Conservation (phyloP, 805 yeast species). For the Peterozyma toletana region DNA sequence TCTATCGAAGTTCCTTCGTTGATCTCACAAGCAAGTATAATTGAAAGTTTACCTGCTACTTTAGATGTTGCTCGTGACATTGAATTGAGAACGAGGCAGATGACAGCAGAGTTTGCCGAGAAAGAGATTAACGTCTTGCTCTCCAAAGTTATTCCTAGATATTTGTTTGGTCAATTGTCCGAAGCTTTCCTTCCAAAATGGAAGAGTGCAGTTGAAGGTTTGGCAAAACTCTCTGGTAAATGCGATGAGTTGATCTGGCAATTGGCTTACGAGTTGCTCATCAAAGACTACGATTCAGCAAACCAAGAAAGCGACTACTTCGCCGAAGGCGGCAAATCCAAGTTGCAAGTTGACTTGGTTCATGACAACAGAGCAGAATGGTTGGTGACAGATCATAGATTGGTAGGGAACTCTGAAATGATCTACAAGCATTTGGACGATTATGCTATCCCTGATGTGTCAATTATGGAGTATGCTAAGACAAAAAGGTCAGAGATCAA, state of each 20-base stretch:
- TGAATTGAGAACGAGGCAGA: conserved; percentile 54
- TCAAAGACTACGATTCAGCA: conserved; percentile 13
- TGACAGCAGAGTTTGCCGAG: conserved; percentile 37
- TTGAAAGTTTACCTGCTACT: conserved; percentile 72
- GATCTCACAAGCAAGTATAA: conserved; percentile 42
- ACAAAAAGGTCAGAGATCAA: conserved; percentile 25
- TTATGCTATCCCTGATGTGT: conserved; percentile 24
- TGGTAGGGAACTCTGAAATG: conserved; percentile 31
- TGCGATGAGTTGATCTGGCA: conserved; percentile 49
- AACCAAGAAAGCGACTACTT: conserved; percentile 12
- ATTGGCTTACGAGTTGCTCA: conserved; percentile 29
- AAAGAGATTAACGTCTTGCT: conserved; percentile 14
- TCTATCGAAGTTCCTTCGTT: conserved; percentile 28
- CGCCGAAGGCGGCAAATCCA: conserved; percentile 11
- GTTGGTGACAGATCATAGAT: conserved; percentile 37
- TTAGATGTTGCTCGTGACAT: conserved; percentile 69
- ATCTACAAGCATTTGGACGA: conserved; percentile 19
- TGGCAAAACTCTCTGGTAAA: conserved; percentile 39
- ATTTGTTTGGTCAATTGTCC: conserved; percentile 63
- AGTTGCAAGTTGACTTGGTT: conserved; percentile 1
- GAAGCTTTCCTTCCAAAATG: conserved; percentile 80
- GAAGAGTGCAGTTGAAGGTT: conserved; percentile 62
- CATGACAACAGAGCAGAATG: conserved; percentile 17
- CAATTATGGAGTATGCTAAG: conserved; percentile 31
- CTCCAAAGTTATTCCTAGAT: conserved; percentile 33